Evolutionary conservation across 2,329 filamentous ascomycete species (phyloP).

Genomic region (Albophoma yamanashiensis): DNA sequence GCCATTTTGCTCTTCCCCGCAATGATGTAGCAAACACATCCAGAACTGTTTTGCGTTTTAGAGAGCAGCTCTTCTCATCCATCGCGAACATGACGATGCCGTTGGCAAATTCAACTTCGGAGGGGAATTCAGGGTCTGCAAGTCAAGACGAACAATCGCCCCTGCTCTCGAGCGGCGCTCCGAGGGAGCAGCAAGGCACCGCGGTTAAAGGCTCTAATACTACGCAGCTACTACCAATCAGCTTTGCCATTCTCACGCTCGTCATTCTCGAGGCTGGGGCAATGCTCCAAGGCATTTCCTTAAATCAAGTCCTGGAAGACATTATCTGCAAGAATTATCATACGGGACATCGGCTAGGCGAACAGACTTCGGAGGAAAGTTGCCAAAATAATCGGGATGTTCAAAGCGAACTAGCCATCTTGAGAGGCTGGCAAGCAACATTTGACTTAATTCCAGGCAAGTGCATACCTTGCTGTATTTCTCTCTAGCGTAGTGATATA

Average conservation of each 20-base stretch:
- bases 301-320: not conserved
- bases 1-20: not conserved
- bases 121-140: not conserved
- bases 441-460: not conserved
- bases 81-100: not conserved
- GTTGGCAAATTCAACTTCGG: not conserved
- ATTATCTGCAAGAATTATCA: not conserved
- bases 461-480: not conserved
- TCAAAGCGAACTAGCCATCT: not conserved
- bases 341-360: not conserved
- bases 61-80: not conserved
- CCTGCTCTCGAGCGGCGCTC: not conserved
- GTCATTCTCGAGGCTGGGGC: not conserved
- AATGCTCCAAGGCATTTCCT: not conserved
- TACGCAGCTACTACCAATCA: not conserved
- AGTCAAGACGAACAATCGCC: not conserved
- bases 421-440: not conserved
- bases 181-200: not conserved
- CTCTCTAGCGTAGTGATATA: not conserved
- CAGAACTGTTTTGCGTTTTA: not conserved
- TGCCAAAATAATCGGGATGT: not conserved
- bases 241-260: not conserved
- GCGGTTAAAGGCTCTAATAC: not conserved
- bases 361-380: not conserved
- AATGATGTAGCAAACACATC: not conserved